Evolutionary conservation across 2,329 filamentous ascomycete species (phyloP).

Genomic region (Penicillium sp.): DNA sequence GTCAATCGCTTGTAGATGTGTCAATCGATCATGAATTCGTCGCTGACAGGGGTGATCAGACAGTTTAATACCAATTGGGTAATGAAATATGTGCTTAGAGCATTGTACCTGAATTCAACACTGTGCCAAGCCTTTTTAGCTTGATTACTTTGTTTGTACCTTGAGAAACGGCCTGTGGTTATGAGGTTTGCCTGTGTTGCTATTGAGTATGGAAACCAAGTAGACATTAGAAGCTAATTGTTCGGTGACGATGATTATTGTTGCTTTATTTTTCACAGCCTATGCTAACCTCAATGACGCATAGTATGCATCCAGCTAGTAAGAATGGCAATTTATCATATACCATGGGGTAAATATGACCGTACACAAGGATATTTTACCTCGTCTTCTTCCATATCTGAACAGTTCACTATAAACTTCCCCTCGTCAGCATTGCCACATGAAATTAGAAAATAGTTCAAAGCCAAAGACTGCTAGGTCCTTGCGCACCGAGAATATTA

Average conservation of each 20-base stretch:
- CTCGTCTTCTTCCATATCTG: background rate
- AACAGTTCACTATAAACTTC: background rate
- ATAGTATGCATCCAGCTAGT: background rate
- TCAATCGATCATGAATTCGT: conserved; percentile 28
- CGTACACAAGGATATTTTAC: no score
- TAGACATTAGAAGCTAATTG: no score
- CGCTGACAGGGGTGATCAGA: conserved; percentile 32
- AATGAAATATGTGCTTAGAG: conserved; percentile 16
- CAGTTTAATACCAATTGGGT: conserved; percentile 2
- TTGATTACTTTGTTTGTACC: background rate
- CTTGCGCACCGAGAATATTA: conserved; percentile 23
- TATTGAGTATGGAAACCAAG: no score
- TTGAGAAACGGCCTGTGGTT: background rate
- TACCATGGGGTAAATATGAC: background rate
- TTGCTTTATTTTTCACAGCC: background rate
- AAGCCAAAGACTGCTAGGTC: conserved; percentile 11
- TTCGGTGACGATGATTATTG: background rate
- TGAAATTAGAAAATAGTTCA: background rate
- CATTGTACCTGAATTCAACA: background rate
- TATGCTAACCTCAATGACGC: background rate
- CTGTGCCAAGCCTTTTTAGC: background rate
- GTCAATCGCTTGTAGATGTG: conserved; percentile 15
- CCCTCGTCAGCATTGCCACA: conserved; percentile 13
- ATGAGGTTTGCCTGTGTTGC: background rate
- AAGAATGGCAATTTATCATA: background rate